Evolutionary conservation across 2,329 filamentous ascomycete genomes (phyloP).

Genomic region (Podosphaera xanthii): DNA sequence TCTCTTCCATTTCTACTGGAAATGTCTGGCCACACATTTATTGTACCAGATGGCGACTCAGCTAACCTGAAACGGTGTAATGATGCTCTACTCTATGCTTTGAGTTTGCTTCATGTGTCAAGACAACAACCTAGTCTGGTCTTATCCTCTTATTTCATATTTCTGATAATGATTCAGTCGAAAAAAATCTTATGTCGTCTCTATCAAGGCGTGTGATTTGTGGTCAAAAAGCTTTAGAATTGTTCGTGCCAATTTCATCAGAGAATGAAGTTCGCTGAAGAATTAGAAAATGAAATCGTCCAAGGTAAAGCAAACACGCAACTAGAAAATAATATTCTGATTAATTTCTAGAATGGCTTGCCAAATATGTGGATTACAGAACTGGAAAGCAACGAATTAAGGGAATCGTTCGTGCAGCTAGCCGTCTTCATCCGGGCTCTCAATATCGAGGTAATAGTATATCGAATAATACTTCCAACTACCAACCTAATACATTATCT

Average conservation of each 20-base stretch:
- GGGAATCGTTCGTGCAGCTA: constrained; percentile 49
- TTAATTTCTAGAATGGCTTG: constrained; percentile 49
- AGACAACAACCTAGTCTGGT: too few relatives aligned
- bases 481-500: neutral
- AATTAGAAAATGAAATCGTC: constrained; percentile 69
- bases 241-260: neutral
- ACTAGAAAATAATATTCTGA: constrained; percentile 1
- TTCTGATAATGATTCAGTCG: too few relatives aligned
- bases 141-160: too few relatives aligned
- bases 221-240: neutral
- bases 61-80: too few relatives aligned
- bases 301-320: constrained; percentile 32
- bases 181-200: too few relatives aligned
- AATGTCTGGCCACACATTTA: too few relatives aligned
- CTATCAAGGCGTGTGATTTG: too few relatives aligned
- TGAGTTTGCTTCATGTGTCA: too few relatives aligned
- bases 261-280: constrained; percentile 44
- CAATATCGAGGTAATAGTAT: neutral
- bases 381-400: constrained; percentile 88
- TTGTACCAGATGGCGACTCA: too few relatives aligned
- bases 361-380: constrained; percentile 91
- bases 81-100: too few relatives aligned
- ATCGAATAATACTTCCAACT: too few relatives aligned
- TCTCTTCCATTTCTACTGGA: too few relatives aligned
- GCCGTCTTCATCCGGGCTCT: constrained; percentile 33